These are phyloP conservation scores for Voacanga thouarsii DNA, from an alignment of 257 asterid species.

Conservation along the genomic window DNA sequence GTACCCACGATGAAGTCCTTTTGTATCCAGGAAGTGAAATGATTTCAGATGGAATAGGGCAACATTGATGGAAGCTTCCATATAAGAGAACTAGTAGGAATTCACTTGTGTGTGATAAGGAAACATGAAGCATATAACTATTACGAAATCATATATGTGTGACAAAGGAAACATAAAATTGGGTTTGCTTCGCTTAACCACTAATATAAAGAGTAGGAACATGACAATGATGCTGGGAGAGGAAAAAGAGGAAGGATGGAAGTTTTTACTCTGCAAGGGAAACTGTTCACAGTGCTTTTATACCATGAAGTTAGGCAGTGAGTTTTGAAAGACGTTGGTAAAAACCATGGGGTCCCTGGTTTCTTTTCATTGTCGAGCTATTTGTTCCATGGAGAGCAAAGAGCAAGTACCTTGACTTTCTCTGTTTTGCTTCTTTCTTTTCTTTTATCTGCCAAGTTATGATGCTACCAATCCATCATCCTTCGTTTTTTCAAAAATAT, in stretches of 20 bases:
- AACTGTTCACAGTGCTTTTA: not conserved
- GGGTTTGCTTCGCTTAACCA: not conserved
- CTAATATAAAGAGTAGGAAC: not conserved
- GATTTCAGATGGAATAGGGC: not conserved
- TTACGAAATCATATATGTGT: not conserved
- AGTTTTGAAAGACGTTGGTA: not conserved
- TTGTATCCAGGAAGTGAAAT: not conserved
- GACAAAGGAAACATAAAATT: not conserved
- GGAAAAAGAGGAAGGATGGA: not conserved
- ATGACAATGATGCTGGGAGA: not conserved
- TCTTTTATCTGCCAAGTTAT: not conserved
- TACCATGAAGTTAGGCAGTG: not conserved
- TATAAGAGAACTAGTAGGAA: not conserved
- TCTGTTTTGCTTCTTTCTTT: not conserved
- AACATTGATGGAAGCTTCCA: too few species aligned
- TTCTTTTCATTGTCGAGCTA: not conserved
- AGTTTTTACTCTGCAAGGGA: not conserved
- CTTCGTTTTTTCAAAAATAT: too few species aligned
- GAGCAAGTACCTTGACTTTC: not conserved
- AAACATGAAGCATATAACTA: not conserved
- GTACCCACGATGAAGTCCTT: not conserved
- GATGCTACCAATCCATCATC: not conserved
- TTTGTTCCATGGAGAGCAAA: too few species aligned
- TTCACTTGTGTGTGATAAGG: not conserved
- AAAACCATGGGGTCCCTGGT: not conserved